phyloP scores from a whole-genome alignment of 2,329 filamentous ascomycete species.

The Aspergillus transmontanensis region DNA sequence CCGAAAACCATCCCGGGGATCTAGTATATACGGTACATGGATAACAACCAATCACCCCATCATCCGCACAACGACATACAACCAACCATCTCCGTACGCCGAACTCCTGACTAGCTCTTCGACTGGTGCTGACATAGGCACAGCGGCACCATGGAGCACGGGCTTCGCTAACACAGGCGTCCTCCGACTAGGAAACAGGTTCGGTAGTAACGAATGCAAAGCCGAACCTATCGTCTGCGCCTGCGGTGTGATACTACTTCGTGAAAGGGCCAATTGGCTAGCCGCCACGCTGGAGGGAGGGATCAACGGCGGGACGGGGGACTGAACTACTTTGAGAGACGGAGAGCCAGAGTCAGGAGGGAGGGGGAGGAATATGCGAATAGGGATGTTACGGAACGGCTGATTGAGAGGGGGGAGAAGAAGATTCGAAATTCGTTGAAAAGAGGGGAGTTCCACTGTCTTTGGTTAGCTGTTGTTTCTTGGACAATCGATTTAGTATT shows the following conservation, averaged over 20 bases:
- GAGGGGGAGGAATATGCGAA: constrained; percentile 82
- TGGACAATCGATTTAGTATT: no score
- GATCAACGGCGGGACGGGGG: constrained; percentile 62
- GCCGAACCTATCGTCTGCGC: constrained; percentile 74
- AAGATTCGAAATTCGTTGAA: constrained; percentile 74
- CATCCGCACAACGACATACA: constrained; percentile 79
- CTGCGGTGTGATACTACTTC: constrained; percentile 44
- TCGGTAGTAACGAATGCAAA: constrained; percentile 73
- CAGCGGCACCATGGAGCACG: constrained; percentile 79
- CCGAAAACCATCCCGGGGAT: neutral
- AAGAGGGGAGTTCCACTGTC: constrained; percentile 71
- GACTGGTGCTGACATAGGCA: constrained; percentile 78
- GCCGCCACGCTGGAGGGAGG: constrained; percentile 29
- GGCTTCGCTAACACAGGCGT: constrained; percentile 82
- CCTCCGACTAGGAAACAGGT: constrained; percentile 81
- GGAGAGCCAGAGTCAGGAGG: constrained; percentile 55
- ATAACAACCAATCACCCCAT: constrained; percentile 46
- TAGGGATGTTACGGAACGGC: constrained; percentile 78
- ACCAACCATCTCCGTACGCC: constrained; percentile 89
- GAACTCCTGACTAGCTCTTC: constrained; percentile 81
- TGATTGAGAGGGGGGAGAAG: constrained; percentile 69
- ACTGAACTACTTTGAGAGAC: constrained; percentile 71
- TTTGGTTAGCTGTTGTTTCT: neutral
- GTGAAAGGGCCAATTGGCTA: constrained; percentile 24
- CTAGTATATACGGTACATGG: no score